Evolutionary conservation across 2,329 filamentous ascomycete genomes (phyloP).

Genomic region (Stagonosporopsis vannaccii): DNA sequence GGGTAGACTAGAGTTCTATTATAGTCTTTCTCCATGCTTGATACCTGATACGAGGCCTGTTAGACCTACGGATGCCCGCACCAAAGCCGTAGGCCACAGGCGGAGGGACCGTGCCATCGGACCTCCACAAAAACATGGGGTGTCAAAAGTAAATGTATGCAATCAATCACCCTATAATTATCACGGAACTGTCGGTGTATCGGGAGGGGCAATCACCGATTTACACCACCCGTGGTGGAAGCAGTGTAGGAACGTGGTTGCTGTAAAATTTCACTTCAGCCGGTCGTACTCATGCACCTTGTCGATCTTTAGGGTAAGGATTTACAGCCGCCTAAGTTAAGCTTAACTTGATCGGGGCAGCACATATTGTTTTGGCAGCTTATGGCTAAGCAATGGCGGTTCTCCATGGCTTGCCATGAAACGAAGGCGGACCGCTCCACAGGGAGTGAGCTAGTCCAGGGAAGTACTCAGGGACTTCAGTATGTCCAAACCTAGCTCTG

Average conservation of each 20-base stretch:
- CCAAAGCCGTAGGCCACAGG: conserved; percentile 17
- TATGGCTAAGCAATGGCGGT: not conserved
- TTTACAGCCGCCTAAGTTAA: not conserved
- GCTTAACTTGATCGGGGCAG: not conserved
- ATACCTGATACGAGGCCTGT: conserved; percentile 9
- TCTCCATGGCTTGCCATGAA: not conserved
- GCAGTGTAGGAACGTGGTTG: not conserved
- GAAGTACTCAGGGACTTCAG: not conserved
- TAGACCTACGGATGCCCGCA: conserved; percentile 30
- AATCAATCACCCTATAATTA: not conserved
- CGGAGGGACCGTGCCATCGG: conserved; percentile 30
- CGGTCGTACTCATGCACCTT: conserved; percentile 6
- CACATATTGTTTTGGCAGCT: not conserved
- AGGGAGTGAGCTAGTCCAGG: not conserved
- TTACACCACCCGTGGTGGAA: not conserved
- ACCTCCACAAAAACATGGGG: conserved; percentile 13
- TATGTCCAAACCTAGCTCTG: conserved; percentile 2
- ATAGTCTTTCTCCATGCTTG: conserved; percentile 1
- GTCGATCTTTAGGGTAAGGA: conserved; percentile 9
- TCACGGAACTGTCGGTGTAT: conserved; percentile 19
- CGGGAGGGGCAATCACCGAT: conserved; percentile 27
- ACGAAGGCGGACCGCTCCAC: not conserved
- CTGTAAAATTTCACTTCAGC: conserved; percentile 1
- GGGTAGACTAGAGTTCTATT: not conserved
- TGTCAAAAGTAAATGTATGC: conserved; percentile 8